Evolutionary conservation across 305 asterid species (phyloP), one percentile per base, ranked within the genome.

Genomic region (Fraxinus albicans): DNA sequence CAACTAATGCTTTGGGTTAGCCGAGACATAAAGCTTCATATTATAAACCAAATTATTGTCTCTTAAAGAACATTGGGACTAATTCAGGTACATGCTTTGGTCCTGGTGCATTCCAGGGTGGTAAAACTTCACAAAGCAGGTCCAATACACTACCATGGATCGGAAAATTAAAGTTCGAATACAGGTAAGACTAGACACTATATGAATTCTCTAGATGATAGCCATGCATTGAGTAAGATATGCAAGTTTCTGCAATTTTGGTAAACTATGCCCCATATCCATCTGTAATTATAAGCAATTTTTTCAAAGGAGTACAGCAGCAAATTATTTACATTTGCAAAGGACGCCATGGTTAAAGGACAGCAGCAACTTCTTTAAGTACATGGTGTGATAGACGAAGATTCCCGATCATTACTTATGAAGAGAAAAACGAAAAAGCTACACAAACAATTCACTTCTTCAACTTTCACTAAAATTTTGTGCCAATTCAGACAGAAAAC

Each of bases 61-160:
- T 74, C 34, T 70, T 47, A 40, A 76, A 76, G 84, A 80, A 31
- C 80, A 63, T 83, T 78, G 80, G 58, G 73, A 63, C 77, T 60
- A 50, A 44, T 76, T 40, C 38, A 31, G 80, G 33, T 81, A 72
- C 42, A 5, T 80, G 77, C 73, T 38, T 77, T 23, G 3, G 77
- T 44, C 42, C 73, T n/a, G 82, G 74, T 77, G 50, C 80, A 81
- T 82, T 65, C 44, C 73, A 65, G 34, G 73, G 73, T 25, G n/a
- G 35, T 23, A 25, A 53, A 55, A 65, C 73, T 65, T 25, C 35
- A 65, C n/a, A 23, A 65, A 65, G 73, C 34, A 65, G 34, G 3
- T 25, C 33, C 17, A 17, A 6, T 53, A 81, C 15, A 53, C 75
- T 21, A 25, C 25, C 69, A 35, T 73, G 27, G 53, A 47, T 77